phyloP scores from a whole-genome alignment of 2,329 filamentous ascomycete species.

The Boeremia lycopersici region DNA sequence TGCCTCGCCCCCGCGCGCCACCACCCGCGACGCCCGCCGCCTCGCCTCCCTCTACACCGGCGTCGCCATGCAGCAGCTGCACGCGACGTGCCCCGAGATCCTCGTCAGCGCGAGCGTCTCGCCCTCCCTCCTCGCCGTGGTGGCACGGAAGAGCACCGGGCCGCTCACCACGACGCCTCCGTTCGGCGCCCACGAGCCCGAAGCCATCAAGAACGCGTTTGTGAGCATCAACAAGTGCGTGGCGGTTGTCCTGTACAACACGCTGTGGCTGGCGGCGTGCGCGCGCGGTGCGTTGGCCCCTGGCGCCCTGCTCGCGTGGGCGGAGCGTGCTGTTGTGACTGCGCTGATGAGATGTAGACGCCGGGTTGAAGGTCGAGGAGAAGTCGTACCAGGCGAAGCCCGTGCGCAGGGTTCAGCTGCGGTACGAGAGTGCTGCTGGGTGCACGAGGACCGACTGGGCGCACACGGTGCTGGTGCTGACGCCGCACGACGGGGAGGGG shows the following conservation, averaged over 20 bases:
- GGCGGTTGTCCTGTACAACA: neutral
- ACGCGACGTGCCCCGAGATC: neutral
- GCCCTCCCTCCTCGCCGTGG: neutral
- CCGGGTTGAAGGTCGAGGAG: neutral
- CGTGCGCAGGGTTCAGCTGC: neutral
- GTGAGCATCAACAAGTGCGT: conserved; percentile 3
- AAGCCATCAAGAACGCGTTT: neutral
- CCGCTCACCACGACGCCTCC: neutral
- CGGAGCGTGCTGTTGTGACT: neutral
- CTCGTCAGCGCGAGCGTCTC: neutral
- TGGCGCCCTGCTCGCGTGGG: no score
- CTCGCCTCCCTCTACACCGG: conserved; percentile 1
- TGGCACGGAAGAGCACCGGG: neutral
- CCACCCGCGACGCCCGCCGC: neutral
- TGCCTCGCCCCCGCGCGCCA: neutral
- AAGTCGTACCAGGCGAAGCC: neutral
- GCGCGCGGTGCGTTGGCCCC: neutral
- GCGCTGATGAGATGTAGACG: neutral
- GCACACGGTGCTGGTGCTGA: neutral
- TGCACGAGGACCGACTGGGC: neutral
- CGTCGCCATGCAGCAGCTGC: neutral
- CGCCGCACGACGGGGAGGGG: neutral
- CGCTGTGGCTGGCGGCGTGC: neutral
- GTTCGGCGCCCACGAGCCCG: neutral
- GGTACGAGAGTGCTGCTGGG: neutral